Percentiles rank a stretch among this genome's conserved stretches.
These are phyloP conservation scores for Clavaria fumosa DNA, from an alignment of 768 basidiomycete genomes.

Conservation along the genomic window DNA sequence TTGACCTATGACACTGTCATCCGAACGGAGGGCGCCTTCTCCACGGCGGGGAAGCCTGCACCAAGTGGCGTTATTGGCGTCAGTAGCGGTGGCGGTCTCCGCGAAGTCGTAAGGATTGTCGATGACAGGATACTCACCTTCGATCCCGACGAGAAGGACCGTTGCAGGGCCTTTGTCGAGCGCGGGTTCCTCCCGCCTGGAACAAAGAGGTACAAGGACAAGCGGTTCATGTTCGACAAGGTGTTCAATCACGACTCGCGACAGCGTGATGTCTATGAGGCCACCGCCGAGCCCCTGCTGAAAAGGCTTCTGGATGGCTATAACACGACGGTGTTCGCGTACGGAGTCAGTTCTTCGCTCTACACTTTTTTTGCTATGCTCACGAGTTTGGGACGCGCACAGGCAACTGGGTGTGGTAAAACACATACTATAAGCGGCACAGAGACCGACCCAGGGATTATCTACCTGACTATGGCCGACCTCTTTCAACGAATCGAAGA, in stretches of 20 bases:
- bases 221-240: constrained; percentile 91
- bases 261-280: constrained; percentile 79
- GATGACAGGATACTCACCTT: constrained; percentile 94
- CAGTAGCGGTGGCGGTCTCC: constrained; percentile 39
- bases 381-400: constrained; percentile 2
- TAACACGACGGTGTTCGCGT: constrained; percentile 96
- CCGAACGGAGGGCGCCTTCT: constrained; percentile 76
- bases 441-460: constrained; percentile 76
- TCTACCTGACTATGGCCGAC: constrained; percentile 94
- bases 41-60: constrained; percentile 42
- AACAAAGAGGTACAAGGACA: constrained; percentile 91
- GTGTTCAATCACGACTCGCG: constrained; percentile 72
- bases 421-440: constrained; percentile 98
- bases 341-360: constrained; percentile 54
- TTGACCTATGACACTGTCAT: constrained; percentile 53
- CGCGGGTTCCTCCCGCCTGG: constrained; percentile 75
- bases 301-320: constrained; percentile 81
- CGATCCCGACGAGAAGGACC: constrained; percentile 87
- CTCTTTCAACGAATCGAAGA: constrained; percentile 89
- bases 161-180: constrained; percentile 63
- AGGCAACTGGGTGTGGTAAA: constrained; percentile 99
- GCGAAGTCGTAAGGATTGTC: constrained; percentile 73
- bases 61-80: no score
- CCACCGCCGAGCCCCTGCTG: constrained; percentile 75
- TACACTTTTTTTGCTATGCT: neutral